Evolutionary conservation across 169 alveolate genomes (phyloP).

Genomic region (Babesia ovata): DNA sequence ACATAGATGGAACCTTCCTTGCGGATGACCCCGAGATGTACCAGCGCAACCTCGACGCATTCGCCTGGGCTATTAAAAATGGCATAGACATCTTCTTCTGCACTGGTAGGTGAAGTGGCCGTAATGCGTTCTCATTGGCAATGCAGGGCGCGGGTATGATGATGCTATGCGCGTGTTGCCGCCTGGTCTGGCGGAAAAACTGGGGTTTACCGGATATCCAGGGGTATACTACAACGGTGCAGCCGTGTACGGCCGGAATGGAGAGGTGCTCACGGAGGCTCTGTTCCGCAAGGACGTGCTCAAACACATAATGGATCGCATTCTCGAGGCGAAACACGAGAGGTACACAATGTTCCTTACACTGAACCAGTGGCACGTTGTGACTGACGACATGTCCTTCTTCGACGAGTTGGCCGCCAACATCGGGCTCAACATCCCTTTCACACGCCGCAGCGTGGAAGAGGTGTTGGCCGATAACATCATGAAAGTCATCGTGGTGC

Average conservation of each 20-base stretch:
- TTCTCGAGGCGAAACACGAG: conserved; percentile 11
- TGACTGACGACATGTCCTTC: conserved; percentile 22
- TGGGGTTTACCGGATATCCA: conserved; percentile 25
- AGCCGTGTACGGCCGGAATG: conserved; percentile 18
- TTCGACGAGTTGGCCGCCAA: conserved; percentile 2
- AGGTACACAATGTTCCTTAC: conserved; percentile 15
- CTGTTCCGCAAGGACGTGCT: conserved; percentile 4
- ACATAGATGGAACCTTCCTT: conserved; percentile 64
- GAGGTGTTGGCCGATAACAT: conserved; percentile 7
- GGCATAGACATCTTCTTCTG: conserved; percentile 51
- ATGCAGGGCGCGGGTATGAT: conserved; percentile 14
- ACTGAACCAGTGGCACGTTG: conserved; percentile 8
- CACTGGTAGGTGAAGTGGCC: conserved; percentile 37
- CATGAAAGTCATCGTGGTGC: conserved; percentile 4
- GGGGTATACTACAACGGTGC: conserved; percentile 40
- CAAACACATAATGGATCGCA: conserved; percentile 2
- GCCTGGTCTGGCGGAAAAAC: neutral
- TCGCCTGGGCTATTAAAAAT: neutral
- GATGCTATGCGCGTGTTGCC: conserved; percentile 17
- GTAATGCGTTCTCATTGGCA: neutral
- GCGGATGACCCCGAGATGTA: conserved; percentile 6
- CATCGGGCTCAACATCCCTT: neutral
- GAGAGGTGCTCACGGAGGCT: neutral
- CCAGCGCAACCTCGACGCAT: conserved; percentile 51
- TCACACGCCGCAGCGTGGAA: neutral